A percentile compares a stretch with the other conserved stretches of the same genome.
phyloP scores from a whole-genome alignment of 441 rosid species.

The Populus tomentosa region DNA sequence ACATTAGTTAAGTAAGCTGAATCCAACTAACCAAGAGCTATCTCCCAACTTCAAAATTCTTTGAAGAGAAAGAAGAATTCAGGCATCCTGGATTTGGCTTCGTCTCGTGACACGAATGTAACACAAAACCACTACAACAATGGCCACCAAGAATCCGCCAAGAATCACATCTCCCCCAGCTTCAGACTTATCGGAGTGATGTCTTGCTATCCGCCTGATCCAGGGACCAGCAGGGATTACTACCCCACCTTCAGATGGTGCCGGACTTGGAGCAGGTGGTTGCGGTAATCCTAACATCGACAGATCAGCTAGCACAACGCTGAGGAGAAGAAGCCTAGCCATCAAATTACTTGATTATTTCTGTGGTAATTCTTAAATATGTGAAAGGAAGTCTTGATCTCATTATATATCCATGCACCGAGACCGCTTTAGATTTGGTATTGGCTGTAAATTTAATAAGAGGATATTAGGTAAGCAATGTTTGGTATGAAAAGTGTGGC shows the following conservation, averaged over 20 bases:
- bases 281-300: constrained; percentile 4
- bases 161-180: constrained; percentile 33
- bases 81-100: constrained; percentile 1
- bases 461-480: not conserved
- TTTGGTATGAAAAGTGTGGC: not conserved
- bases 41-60: not conserved
- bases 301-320: constrained; percentile 10
- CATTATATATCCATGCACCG: not conserved
- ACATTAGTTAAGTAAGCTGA: not conserved
- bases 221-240: not conserved
- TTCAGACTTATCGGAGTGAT: constrained; percentile 2
- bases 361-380: not conserved
- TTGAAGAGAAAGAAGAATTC: not conserved
- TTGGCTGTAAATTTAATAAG: not conserved
- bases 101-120: constrained; percentile 31
- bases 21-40: not conserved
- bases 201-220: constrained; percentile 21
- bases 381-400: not conserved
- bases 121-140: constrained; percentile 26
- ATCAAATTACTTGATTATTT: not conserved
- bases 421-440: not conserved
- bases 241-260: constrained; percentile 13
- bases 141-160: constrained; percentile 29
- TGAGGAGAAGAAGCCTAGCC: constrained; percentile 18
- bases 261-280: constrained; percentile 14